phyloP scores from a whole-genome alignment of 192 early-diverging fungal species.

The Chytriomyces sp. region DNA sequence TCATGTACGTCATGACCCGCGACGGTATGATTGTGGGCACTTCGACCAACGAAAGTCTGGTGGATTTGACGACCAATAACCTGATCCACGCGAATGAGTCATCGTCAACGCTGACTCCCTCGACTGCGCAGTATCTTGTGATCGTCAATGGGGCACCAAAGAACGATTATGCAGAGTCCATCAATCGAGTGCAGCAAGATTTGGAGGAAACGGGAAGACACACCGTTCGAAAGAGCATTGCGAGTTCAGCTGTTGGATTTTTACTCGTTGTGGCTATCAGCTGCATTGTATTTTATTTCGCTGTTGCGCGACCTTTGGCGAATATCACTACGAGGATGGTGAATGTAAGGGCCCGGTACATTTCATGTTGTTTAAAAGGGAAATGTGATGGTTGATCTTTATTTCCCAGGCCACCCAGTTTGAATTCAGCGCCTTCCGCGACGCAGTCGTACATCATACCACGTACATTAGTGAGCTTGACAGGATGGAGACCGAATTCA shows the following conservation, averaged over 20 bases:
- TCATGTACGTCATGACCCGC: slow-evolving; percentile 17
- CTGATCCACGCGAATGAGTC: neutral
- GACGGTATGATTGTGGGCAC: slow-evolving; percentile 3
- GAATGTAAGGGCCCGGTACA: no score
- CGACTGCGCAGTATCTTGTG: no score
- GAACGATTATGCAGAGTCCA: neutral
- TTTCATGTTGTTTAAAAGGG: no score
- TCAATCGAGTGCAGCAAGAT: neutral
- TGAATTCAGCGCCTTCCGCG: neutral
- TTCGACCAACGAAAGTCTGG: slow-evolving; percentile 7
- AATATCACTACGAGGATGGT: slow-evolving; percentile 12
- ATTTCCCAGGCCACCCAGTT: neutral
- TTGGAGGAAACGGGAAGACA: neutral
- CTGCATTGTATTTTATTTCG: neutral
- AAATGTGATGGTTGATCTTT: no score
- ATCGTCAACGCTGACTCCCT: neutral
- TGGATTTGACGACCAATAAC: neutral
- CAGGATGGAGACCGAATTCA: neutral
- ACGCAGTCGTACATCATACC: neutral
- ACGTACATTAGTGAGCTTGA: neutral
- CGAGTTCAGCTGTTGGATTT: neutral
- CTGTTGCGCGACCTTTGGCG: slow-evolving; percentile 1
- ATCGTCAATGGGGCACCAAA: slow-evolving; percentile 8
- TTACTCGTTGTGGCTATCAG: neutral
- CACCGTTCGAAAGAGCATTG: neutral